phyloP scores from a whole-genome alignment of 257 asterid species.

The Penstemon davidsonii region DNA sequence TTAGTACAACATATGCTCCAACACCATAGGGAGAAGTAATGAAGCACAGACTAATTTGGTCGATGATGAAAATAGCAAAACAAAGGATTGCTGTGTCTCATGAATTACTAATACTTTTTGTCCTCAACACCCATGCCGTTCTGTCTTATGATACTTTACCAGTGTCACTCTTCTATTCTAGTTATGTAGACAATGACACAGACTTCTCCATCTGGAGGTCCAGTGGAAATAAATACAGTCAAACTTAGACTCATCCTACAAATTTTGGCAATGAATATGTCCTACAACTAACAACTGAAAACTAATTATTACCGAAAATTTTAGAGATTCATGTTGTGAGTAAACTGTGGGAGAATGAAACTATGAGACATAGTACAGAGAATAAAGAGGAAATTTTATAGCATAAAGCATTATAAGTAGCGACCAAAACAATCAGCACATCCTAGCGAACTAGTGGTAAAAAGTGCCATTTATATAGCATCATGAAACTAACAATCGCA shows the following conservation, averaged over 20 bases:
- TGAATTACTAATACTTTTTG: not conserved
- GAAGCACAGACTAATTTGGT: not conserved
- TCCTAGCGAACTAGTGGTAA: conserved; percentile 16
- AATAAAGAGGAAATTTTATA: not conserved
- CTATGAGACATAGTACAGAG: conserved; percentile 15
- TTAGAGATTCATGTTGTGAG: not conserved
- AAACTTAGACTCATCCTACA: conserved; percentile 2
- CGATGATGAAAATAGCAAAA: not conserved
- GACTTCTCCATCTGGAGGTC: not conserved
- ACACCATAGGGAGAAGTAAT: not conserved
- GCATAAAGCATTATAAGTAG: conserved; percentile 7
- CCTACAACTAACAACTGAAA: not conserved
- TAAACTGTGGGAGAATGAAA: conserved; percentile 1
- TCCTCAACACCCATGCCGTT: conserved; percentile 1
- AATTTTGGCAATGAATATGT: conserved; percentile 15
- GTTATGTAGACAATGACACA: conserved; percentile 4
- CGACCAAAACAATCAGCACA: conserved; percentile 1
- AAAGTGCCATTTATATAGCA: conserved; percentile 14
- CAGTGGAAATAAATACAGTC: not conserved
- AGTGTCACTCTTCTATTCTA: not conserved
- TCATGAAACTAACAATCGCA: conserved; percentile 25
- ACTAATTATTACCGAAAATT: not conserved
- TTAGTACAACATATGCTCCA: conserved; percentile 13
- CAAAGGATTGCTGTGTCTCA: not conserved
- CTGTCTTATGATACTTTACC: conserved; percentile 11